A percentile compares a stretch with the other conserved stretches of the same genome.
Evolutionary conservation across 345 rosid species (phyloP).

Genomic region (Boechera stricta): DNA sequence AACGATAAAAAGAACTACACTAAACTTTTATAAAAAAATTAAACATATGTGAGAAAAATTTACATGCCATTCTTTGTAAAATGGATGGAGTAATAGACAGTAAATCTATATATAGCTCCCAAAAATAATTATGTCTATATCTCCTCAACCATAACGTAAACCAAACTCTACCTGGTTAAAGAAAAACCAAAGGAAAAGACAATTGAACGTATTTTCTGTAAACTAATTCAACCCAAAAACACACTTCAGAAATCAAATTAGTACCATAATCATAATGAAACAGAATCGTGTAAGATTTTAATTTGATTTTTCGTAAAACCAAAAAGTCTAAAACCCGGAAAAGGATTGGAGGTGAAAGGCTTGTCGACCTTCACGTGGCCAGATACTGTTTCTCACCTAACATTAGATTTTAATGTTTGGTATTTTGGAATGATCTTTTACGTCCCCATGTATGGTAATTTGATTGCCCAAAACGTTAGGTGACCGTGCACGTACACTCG

Average conservation of each 20-base stretch:
- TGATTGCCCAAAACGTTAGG: constrained; percentile 12
- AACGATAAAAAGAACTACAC: too few relatives aligned
- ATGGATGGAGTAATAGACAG: neutral
- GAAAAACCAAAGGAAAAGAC: neutral
- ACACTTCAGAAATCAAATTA: neutral
- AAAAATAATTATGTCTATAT: neutral
- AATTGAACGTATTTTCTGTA: neutral
- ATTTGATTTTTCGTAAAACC: neutral
- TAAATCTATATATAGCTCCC: neutral
- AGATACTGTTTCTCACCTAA: constrained; percentile 21
- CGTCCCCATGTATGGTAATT: neutral
- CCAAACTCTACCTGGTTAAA: neutral
- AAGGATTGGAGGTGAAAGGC: neutral
- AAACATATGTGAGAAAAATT: too few relatives aligned
- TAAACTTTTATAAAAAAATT: too few relatives aligned
- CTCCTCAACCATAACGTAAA: neutral
- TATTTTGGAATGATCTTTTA: constrained; percentile 15
- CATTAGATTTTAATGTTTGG: constrained; percentile 21
- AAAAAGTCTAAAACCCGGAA: neutral
- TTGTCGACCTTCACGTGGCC: constrained; percentile 27
- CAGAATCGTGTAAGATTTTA: neutral
- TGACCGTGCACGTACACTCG: neutral
- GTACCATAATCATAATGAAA: neutral
- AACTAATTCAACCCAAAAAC: neutral
- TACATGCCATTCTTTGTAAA: too few relatives aligned